Evolutionary conservation across 768 basidiomycete genomes (phyloP).

Genomic region (Tricholoma saponaceum): DNA sequence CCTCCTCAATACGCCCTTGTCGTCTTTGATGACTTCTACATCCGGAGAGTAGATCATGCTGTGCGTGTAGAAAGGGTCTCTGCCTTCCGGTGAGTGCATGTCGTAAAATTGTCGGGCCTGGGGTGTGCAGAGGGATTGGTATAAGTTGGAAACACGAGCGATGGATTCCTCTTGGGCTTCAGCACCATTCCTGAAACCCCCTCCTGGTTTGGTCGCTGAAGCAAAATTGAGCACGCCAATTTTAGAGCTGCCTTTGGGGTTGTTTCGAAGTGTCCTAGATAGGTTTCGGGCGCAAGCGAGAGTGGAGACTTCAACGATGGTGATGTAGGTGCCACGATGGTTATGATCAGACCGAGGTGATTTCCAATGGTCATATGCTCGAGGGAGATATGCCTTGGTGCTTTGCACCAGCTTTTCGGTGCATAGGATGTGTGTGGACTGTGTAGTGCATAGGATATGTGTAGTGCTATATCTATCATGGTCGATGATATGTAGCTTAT

Average conservation of each 20-base stretch:
- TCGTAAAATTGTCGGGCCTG: slow-evolving; percentile 61
- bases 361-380: too few species aligned
- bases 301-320: not conserved
- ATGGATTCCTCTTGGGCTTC: slow-evolving; percentile 80
- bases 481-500: too few species aligned
- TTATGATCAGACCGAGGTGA: too few species aligned
- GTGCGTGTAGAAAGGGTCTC: slow-evolving; percentile 63
- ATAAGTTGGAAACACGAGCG: slow-evolving; percentile 71
- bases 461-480: too few species aligned
- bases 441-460: too few species aligned
- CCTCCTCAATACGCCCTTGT: slow-evolving; percentile 49
- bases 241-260: slow-evolving; percentile 10
- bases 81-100: slow-evolving; percentile 44
- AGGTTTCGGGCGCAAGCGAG: not conserved
- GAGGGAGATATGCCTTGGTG: too few species aligned
- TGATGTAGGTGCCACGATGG: too few species aligned
- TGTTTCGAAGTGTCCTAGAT: not conserved
- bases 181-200: slow-evolving; percentile 69
- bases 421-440: too few species aligned
- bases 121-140: slow-evolving; percentile 51
- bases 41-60: slow-evolving; percentile 72
- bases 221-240: slow-evolving; percentile 75
- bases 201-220: slow-evolving; percentile 69
- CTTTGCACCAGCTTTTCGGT: too few species aligned
- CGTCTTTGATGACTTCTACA: slow-evolving; percentile 58